Base-by-base conservation (phyloP, 306 rosid genomes). In the Fragaria ananassa region DNA sequence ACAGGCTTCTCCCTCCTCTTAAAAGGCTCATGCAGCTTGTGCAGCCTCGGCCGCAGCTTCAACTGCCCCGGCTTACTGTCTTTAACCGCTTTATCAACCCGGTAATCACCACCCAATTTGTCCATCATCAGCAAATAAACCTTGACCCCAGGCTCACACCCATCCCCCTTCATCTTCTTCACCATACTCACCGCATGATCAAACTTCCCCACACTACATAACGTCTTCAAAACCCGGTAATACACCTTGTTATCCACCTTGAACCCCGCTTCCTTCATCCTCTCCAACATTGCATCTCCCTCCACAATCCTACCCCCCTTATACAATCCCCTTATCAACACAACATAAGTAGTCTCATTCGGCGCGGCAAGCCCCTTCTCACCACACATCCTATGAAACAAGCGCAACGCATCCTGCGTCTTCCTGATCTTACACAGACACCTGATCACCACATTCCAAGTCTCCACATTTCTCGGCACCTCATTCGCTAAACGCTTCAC, bases 201-300 rank as follows among this genome's bases (percentile, higher is more conserved):
- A 80, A 90, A 78, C 61, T 96, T 89, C 82, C 88, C 96, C 68
- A 90, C 88, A 49, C 98, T 95, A 75, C 93, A 95, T 87, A 95
- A 83, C 71, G 89, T 87, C 81, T 80, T 95, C 62, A 95, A 56
- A 49, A 95, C 83, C 53, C 79, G 84, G 45, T 80, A 90, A 63
- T 89, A 95, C 2, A 85, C 85, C 82, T 85, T 92, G 84, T 83
- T 84, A 78, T 89, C 87, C 67, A 90, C 82, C 1, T 88, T 88
- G 35, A 37, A 71, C 0, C 97, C 96, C 0, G 89, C 78, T 11
- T 91, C 85, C 66, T 82, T 92, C 97, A 95, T 90, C 77, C 88
- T 81, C 74, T 92, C 95, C 67, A 94, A 82, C 98, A 95, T 90
- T 77, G 83, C 96, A 78, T 95, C 97, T 1, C 98, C 97, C 34